Evolutionary conservation across 2,329 filamentous ascomycete species (phyloP), one percentile per base, ranked within the genome.

Genomic region (Chaetomium globosum): DNA sequence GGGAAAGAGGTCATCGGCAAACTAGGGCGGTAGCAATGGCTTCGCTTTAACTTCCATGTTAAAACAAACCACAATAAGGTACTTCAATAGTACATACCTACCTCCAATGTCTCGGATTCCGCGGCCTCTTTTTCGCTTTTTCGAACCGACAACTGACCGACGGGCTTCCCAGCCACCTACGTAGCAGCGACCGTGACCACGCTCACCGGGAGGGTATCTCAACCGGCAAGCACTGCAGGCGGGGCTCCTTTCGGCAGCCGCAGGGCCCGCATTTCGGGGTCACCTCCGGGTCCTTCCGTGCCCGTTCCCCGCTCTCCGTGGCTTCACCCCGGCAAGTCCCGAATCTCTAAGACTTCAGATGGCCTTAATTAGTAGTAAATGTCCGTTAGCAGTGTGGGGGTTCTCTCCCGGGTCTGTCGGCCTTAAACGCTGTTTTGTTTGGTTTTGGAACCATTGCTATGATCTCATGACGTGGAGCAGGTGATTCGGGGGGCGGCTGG

Each of bases 271-370:
- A 33, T 30, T 56, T 28, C 59, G 59, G 51, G 26, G 36, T 19
- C 51, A 26, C 52, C 39, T 49, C 59, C 59, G 59, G n/a, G 28
- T 13, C 26, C 56, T n/a, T 23, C 56, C 46, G 30, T 59, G 9
- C 10, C 26, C 28, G 49, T 33, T 26, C 30, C 36, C 21, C n/a
- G n/a, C 46, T 48, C n/a, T 48, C 46, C 46, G 46, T 21, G 19
- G 6, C 7, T 48, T 48, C n/a, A 48, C 36, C 39, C 8, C 39
- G 39, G 39, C 39, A 43, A 43, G 39, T 43, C 16, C 39, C 55
- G 33, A 23, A 52, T 28, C 23, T 6, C 16, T 28, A 5, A 21
- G 3, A 52, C 21, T 57, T 23, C 39, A 43, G 39, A n/a, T 43
- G 16, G 16, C 39, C 39, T 6, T 19, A 39, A n/a, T 26, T 12